Evolutionary conservation across 176 grass and related monocot genomes (phyloP).

Genomic region (Musa troglodytarum): DNA sequence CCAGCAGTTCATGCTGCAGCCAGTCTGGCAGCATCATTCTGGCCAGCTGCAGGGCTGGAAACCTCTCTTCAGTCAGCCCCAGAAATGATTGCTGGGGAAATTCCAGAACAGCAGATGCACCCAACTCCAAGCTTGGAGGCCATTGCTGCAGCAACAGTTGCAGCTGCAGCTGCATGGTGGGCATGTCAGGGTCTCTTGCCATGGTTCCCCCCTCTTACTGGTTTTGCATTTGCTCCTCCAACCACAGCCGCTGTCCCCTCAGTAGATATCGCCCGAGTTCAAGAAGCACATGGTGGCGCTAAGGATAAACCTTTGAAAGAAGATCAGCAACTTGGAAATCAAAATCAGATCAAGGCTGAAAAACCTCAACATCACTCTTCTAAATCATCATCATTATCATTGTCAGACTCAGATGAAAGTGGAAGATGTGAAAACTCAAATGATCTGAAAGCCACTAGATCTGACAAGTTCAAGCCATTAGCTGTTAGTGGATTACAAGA

Average conservation of each 20-base stretch:
- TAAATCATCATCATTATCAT: slow-evolving; percentile 6
- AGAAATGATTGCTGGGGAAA: slow-evolving; percentile 33
- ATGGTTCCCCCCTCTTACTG: slow-evolving; percentile 19
- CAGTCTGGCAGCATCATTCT: slow-evolving; percentile 69
- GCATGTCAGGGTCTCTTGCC: slow-evolving; percentile 78
- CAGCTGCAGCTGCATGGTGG: slow-evolving; percentile 96
- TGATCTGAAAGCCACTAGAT: slow-evolving; percentile 35
- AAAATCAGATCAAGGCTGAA: slow-evolving; percentile 27
- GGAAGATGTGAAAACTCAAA: slow-evolving; percentile 33
- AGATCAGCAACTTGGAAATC: slow-evolving; percentile 23
- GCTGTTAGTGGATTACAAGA: slow-evolving; percentile 31
- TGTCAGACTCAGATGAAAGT: slow-evolving; percentile 35
- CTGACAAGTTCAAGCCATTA: slow-evolving; percentile 26
- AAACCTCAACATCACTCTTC: not conserved
- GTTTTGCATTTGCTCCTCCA: slow-evolving; percentile 53
- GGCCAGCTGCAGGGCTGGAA: slow-evolving; percentile 42
- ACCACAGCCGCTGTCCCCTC: slow-evolving; percentile 32
- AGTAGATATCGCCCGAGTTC: slow-evolving; percentile 22
- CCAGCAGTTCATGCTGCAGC: slow-evolving; percentile 65
- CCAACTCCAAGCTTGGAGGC: slow-evolving; percentile 53
- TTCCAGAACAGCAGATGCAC: slow-evolving; percentile 31
- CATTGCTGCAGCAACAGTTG: slow-evolving; percentile 71
- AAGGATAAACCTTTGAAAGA: slow-evolving; percentile 24
- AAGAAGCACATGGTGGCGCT: slow-evolving; percentile 19
- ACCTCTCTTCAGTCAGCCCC: slow-evolving; percentile 31